Percentiles rank a stretch among this genome's conserved stretches.
Evolutionary conservation across 306 rosid species (phyloP).

Genomic region (Coriaria nepalensis): DNA sequence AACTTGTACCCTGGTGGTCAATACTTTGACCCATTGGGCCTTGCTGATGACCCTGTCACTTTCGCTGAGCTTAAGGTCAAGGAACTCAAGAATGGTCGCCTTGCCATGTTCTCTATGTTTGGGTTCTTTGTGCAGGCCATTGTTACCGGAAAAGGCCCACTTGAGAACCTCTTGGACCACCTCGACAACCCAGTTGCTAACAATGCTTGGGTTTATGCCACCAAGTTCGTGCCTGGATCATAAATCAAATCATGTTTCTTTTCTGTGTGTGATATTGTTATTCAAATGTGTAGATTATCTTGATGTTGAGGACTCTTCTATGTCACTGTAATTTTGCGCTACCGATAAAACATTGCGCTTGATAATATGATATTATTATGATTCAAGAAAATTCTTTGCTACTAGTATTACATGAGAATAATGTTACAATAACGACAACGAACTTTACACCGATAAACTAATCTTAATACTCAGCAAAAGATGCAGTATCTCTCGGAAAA

Average conservation of each 20-base stretch:
- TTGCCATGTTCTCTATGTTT: constrained; percentile 94
- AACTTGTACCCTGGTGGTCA: constrained; percentile 85
- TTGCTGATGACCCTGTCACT: constrained; percentile 72
- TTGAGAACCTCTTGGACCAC: constrained; percentile 83
- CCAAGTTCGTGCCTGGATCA: constrained; percentile 81
- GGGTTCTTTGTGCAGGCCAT: constrained; percentile 97
- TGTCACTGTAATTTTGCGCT: too few species aligned
- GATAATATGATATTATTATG: too few species aligned
- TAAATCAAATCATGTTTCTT: constrained; percentile 9
- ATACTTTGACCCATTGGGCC: constrained; percentile 86
- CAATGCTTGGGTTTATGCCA: constrained; percentile 91
- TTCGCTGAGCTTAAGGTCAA: constrained; percentile 86
- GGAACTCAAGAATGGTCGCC: constrained; percentile 77
- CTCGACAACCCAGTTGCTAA: constrained; percentile 86
- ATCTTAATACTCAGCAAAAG: too few species aligned
- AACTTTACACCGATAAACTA: constrained; percentile 34
- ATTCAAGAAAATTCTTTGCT: too few species aligned
- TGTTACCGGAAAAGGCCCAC: constrained; percentile 82
- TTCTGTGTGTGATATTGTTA: constrained; percentile 1
- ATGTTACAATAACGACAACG: constrained; percentile 10
- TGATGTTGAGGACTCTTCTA: too few species aligned
- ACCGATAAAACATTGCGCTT: too few species aligned
- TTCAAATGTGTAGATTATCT: background rate
- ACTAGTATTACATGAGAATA: background rate
- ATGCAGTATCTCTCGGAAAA: constrained; percentile 24